Conservation (phyloP, 2,329 filamentous ascomycete species). For the Microdochium paspali region DNA sequence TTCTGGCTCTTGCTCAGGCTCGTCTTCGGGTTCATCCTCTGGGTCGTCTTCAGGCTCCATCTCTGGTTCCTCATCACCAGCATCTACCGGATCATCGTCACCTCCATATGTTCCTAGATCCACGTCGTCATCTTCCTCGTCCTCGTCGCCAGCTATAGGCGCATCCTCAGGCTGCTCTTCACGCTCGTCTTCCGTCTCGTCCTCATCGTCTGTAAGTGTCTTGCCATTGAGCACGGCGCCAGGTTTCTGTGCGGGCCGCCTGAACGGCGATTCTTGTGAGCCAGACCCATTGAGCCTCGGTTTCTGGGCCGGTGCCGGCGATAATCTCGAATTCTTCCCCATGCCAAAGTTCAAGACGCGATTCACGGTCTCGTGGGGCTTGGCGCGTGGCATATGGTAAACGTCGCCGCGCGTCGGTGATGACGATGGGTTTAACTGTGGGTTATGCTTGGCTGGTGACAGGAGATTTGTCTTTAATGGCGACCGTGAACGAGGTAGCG, state of each 20-base stretch:
- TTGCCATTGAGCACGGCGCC: constrained; percentile 4
- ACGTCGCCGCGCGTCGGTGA: constrained; percentile 35
- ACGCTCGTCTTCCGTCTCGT: constrained; percentile 13
- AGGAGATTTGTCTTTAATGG: constrained; percentile 54
- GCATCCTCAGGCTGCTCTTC: constrained; percentile 9
- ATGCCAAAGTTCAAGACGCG: constrained; percentile 43
- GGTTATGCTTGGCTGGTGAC: constrained; percentile 53
- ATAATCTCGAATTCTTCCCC: constrained; percentile 10
- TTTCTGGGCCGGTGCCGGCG: constrained; percentile 3
- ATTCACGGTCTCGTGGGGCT: constrained; percentile 32
- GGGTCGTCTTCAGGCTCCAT: constrained; percentile 12
- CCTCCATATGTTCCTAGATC: neutral
- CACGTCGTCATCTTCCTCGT: constrained; percentile 7
- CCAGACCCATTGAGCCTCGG: constrained; percentile 1
- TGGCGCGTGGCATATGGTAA: constrained; percentile 15
- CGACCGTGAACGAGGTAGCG: constrained; percentile 41
- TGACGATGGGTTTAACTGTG: constrained; percentile 43
- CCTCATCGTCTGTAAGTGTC: constrained; percentile 5
- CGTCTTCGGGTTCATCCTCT: constrained; percentile 14
- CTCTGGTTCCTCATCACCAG: constrained; percentile 10
- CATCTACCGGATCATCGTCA: constrained; percentile 5
- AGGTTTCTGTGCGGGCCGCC: neutral
- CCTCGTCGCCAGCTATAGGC: constrained; percentile 6
- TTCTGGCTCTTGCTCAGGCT: constrained; percentile 9
- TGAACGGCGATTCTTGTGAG: neutral